Conservation (phyloP, 768 basidiomycete species). For the Pleurotus giganteus region DNA sequence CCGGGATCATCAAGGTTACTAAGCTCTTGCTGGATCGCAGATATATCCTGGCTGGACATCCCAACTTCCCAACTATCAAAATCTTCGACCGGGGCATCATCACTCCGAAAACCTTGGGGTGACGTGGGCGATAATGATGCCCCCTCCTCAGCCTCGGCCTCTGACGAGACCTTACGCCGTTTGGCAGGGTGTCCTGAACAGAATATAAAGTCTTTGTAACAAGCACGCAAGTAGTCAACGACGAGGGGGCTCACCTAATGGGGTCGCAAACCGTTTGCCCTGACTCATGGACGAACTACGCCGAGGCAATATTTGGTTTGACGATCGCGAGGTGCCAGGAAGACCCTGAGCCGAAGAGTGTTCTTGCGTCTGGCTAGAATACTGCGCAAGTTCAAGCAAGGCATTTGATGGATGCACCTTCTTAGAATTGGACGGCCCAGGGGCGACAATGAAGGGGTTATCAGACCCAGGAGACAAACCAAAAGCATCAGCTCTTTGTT, state of each 20-base stretch:
- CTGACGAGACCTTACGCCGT: conserved; percentile 8
- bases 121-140: conserved; percentile 8
- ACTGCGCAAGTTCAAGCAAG: background rate
- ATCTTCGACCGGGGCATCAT: conserved; percentile 14
- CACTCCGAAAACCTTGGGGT: background rate
- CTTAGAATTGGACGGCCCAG: background rate
- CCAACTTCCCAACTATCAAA: conserved; percentile 30
- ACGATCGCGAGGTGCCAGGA: too few relatives aligned
- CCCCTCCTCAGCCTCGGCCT: background rate
- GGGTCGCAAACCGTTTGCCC: background rate
- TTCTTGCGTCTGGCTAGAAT: background rate
- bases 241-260: background rate
- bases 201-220: background rate
- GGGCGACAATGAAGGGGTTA: background rate
- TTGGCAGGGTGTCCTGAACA: background rate
- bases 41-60: conserved; percentile 15
- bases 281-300: background rate
- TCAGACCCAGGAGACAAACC: background rate
- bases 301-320: too few relatives aligned
- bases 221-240: background rate
- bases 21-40: conserved; percentile 10
- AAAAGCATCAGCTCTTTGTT: background rate
- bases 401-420: background rate
- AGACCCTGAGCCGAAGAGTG: background rate
- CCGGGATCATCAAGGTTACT: conserved; percentile 5